These are phyloP conservation scores for Suillus occidentalis DNA, from an alignment of 768 basidiomycete genomes.

Conservation along the genomic window DNA sequence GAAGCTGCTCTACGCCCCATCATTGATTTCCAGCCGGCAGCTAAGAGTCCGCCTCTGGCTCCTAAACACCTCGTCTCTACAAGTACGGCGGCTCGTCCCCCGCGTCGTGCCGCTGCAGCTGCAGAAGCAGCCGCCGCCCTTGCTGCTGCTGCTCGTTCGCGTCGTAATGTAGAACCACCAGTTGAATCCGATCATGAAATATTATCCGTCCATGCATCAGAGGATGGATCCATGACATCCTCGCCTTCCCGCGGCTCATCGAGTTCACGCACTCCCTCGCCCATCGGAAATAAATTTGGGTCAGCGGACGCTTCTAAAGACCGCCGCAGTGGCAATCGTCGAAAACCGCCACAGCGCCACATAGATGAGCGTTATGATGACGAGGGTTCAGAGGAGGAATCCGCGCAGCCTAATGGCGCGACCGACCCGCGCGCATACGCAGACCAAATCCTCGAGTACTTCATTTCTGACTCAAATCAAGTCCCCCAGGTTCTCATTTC, in stretches of 20 bases:
- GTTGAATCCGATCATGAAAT: slow-evolving; percentile 65
- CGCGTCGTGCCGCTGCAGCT: slow-evolving; percentile 25
- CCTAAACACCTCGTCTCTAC: slow-evolving; percentile 90
- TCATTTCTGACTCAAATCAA: slow-evolving; percentile 94
- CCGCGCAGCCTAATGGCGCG: slow-evolving; percentile 41
- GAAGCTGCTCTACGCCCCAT: slow-evolving; percentile 85
- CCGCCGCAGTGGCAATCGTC: slow-evolving; percentile 38
- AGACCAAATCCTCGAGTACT: slow-evolving; percentile 97
- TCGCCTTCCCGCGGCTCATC: slow-evolving; percentile 83
- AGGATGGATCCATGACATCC: slow-evolving; percentile 88
- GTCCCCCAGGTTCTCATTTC: slow-evolving; percentile 84
- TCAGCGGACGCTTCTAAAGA: slow-evolving; percentile 26
- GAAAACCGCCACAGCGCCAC: slow-evolving; percentile 50
- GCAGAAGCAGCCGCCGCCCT: slow-evolving; percentile 18
- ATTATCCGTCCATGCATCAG: slow-evolving; percentile 71
- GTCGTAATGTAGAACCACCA: slow-evolving; percentile 48
- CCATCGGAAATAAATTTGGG: slow-evolving; percentile 53
- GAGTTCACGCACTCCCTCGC: slow-evolving; percentile 92
- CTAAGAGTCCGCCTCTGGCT: slow-evolving; percentile 90
- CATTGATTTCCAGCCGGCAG: slow-evolving; percentile 88
- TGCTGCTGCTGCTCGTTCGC: slow-evolving; percentile 59
- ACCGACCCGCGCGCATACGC: slow-evolving; percentile 75
- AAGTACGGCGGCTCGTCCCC: slow-evolving; percentile 43
- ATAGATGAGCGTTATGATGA: slow-evolving; percentile 47
- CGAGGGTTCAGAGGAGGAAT: slow-evolving; percentile 43